Percentiles rank a stretch among this genome's conserved stretches.
Evolutionary conservation across 805 yeast genomes (phyloP).

Genomic region (Alloascoidea africana): DNA sequence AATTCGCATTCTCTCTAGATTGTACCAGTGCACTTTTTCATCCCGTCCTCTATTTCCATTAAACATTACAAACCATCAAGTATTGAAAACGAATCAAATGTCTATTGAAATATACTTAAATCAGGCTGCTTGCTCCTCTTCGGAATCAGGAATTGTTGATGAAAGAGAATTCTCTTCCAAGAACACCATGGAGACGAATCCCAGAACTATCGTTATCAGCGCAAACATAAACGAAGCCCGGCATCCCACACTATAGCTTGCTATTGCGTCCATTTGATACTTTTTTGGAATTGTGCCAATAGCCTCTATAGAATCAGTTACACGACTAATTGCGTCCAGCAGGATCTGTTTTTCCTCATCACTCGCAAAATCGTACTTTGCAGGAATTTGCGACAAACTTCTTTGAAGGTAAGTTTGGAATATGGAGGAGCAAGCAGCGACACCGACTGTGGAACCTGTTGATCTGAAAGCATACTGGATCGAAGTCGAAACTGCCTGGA

Average conservation of each 20-base stretch:
- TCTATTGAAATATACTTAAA: too few relatives aligned
- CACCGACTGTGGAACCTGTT: conserved; percentile 78
- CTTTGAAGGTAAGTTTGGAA: conserved; percentile 34
- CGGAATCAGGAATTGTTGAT: too few relatives aligned
- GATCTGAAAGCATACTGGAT: conserved; percentile 82
- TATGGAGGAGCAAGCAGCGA: conserved; percentile 50
- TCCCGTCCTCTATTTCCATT: too few relatives aligned
- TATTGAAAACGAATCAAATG: too few relatives aligned
- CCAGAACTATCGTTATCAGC: conserved; percentile 12
- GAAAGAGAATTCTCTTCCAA: background rate
- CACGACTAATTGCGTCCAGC: conserved; percentile 18
- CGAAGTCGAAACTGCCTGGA: conserved; percentile 78
- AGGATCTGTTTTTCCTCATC: conserved; percentile 16
- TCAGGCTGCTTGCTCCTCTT: too few relatives aligned
- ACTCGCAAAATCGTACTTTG: conserved; percentile 7
- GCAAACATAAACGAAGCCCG: conserved; percentile 33
- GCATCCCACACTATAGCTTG: conserved; percentile 33
- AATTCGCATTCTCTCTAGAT: too few relatives aligned
- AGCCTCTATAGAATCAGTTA: conserved; percentile 37
- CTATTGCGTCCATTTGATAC: conserved; percentile 23
- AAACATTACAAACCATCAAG: too few relatives aligned
- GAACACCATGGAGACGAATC: background rate
- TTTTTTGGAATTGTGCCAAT: conserved; percentile 29
- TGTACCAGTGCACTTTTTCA: too few relatives aligned
- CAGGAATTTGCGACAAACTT: conserved; percentile 15